A percentile compares a stretch with the other conserved stretches of the same genome.
These are phyloP conservation scores for Farysia itapuensis DNA, from an alignment of 1,284 basidiomycete genomes.

Conservation along the genomic window DNA sequence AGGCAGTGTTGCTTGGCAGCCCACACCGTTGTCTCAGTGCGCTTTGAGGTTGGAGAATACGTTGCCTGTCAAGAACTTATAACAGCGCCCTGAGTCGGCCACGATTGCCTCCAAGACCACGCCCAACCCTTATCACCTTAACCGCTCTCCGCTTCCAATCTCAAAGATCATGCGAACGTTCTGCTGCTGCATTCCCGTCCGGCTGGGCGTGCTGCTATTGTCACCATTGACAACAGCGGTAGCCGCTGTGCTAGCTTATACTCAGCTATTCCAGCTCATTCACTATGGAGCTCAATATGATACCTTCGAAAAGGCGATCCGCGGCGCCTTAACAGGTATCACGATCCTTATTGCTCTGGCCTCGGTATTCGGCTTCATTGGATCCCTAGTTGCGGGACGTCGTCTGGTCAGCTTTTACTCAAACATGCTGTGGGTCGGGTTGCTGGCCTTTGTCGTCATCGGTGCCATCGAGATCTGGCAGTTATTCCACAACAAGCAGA, in stretches of 20 bases:
- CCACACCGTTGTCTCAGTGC: too few species aligned
- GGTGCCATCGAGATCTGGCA: constrained; percentile 19
- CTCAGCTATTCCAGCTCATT: constrained; percentile 14
- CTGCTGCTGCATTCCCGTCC: constrained; percentile 22
- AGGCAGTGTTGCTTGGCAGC: too few species aligned
- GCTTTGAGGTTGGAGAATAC: too few species aligned
- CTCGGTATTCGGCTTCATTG: constrained; percentile 16
- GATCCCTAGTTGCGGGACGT: constrained; percentile 4
- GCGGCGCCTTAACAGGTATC: constrained; percentile 12
- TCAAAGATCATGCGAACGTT: constrained; percentile 12
- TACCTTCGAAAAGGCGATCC: constrained; percentile 13
- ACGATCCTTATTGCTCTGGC: constrained; percentile 12
- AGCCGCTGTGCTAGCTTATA: constrained; percentile 9
- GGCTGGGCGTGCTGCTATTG: constrained; percentile 17
- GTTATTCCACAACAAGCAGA: constrained; percentile 6
- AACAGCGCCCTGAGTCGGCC: too few species aligned
- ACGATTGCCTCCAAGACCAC: too few species aligned
- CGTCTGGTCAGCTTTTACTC: constrained; percentile 15
- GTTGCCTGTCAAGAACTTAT: too few species aligned
- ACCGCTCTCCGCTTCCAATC: too few species aligned
- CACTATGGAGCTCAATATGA: constrained; percentile 2
- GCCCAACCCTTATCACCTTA: too few species aligned
- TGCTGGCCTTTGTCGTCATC: constrained; percentile 8
- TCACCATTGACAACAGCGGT: constrained; percentile 3
- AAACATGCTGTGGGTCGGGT: constrained; percentile 15